phyloP scores from a whole-genome alignment of 2,329 filamentous ascomycete genomes.

The Neurospora crassa region DNA sequence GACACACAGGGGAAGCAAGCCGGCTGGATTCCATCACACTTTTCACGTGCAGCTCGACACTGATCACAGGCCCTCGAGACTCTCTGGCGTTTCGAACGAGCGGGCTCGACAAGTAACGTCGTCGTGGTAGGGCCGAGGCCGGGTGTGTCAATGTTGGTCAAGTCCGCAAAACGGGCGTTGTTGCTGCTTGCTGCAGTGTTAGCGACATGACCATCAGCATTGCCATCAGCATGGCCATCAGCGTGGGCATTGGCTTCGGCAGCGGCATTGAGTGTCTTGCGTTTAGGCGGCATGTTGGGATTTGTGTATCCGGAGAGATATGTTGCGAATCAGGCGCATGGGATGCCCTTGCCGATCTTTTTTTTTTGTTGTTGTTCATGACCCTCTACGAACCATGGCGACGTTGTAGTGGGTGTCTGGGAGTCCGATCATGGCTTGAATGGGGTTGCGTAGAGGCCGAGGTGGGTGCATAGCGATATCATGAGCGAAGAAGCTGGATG shows the following conservation, averaged over 20 bases:
- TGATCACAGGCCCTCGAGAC: slow-evolving; percentile 62
- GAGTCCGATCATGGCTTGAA: not conserved
- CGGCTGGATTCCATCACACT: slow-evolving; percentile 61
- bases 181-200: slow-evolving; percentile 10
- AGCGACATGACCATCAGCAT: slow-evolving; percentile 14
- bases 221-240: slow-evolving; percentile 10
- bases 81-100: slow-evolving; percentile 47
- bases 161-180: not conserved
- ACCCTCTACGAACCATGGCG: not conserved
- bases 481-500: not conserved
- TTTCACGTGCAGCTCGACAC: slow-evolving; percentile 58
- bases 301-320: not conserved
- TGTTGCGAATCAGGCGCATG: not conserved
- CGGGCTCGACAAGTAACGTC: slow-evolving; percentile 11
- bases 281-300: slow-evolving; percentile 29
- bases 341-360: not conserved
- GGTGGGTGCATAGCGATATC: not conserved
- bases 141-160: slow-evolving; percentile 7
- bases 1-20: slow-evolving; percentile 57
- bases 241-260: slow-evolving; percentile 18
- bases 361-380: not conserved
- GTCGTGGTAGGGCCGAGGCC: slow-evolving; percentile 2
- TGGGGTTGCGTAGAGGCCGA: not conserved
- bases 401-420: not conserved
- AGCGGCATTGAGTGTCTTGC: slow-evolving; percentile 21